Percentiles rank a stretch among this genome's conserved stretches.
phyloP scores from a whole-genome alignment of 176 grass and related monocot species.

The Urochloa ruziziensis region DNA sequence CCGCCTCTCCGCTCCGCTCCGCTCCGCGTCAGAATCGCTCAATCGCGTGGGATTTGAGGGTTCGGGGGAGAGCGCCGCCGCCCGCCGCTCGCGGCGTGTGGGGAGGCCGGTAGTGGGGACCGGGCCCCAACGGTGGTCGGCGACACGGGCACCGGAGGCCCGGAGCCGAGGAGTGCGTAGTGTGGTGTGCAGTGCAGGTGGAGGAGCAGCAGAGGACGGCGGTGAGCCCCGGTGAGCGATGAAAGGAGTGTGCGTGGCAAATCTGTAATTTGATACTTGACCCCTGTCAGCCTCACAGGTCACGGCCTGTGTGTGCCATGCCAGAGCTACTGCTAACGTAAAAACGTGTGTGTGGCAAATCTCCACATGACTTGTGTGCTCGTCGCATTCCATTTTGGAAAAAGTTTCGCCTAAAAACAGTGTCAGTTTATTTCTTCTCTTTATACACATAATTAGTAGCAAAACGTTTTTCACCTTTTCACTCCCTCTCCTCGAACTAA shows the following conservation, averaged over 20 bases:
- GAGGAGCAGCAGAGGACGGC: neutral
- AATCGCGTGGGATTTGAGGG: neutral
- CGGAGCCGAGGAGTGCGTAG: neutral
- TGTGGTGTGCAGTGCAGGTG: neutral
- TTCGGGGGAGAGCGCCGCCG: neutral
- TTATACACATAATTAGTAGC: too few relatives aligned
- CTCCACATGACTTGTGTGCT: too few relatives aligned
- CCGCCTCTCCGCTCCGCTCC: neutral
- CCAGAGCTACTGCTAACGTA: too few relatives aligned
- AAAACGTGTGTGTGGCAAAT: too few relatives aligned
- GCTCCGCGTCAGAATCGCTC: neutral
- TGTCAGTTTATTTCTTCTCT: too few relatives aligned
- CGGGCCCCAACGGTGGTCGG: neutral
- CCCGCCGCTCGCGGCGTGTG: neutral
- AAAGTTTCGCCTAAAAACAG: too few relatives aligned
- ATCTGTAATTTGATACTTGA: neutral
- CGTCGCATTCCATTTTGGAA: too few relatives aligned
- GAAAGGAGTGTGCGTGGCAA: neutral
- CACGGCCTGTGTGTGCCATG: too few relatives aligned
- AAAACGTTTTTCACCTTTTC: too few relatives aligned
- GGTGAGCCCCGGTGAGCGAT: neutral
- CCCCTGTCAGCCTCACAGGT: too few relatives aligned
- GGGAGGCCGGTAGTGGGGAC: neutral
- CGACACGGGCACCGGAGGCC: neutral
- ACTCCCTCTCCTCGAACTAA: too few relatives aligned